phyloP scores from a whole-genome alignment of 2,329 filamentous ascomycete genomes.

The Seiridium cupressi region DNA sequence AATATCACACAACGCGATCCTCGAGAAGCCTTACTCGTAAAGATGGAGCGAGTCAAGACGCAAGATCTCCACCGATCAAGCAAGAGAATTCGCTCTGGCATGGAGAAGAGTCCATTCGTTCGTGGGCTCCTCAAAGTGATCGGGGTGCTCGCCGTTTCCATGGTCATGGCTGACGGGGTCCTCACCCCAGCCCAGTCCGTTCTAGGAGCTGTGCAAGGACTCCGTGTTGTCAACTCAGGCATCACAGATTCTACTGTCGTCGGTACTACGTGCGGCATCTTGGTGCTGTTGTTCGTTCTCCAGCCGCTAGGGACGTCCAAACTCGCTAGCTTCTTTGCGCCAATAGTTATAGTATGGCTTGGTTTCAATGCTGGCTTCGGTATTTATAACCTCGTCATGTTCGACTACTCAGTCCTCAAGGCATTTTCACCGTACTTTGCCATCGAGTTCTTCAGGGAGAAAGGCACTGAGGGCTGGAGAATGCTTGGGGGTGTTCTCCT shows the following conservation, averaged over 20 bases:
- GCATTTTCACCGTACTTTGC: conserved; percentile 60
- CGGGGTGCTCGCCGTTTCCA: conserved; percentile 63
- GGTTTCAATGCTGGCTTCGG: conserved; percentile 61
- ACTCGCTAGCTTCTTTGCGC: conserved; percentile 61
- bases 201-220: conserved; percentile 65
- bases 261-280: conserved; percentile 62
- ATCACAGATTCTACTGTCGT: conserved; percentile 58
- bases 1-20: conserved; percentile 61
- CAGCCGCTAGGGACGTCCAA: conserved; percentile 65
- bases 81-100: conserved; percentile 49
- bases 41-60: conserved; percentile 58
- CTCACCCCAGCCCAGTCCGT: conserved; percentile 70
- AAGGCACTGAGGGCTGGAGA: conserved; percentile 60
- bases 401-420: conserved; percentile 53
- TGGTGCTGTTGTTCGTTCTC: conserved; percentile 61
- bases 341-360: conserved; percentile 67
- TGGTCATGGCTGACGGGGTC: conserved; percentile 67
- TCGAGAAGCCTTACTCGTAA: conserved; percentile 50
- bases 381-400: conserved; percentile 57
- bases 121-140: conserved; percentile 57
- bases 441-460: conserved; percentile 58
- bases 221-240: conserved; percentile 55
- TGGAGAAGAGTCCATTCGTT: conserved; percentile 55
- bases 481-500: conserved; percentile 70
- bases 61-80: conserved; percentile 53